phyloP scores from a whole-genome alignment of 176 grass and related monocot genomes.

The Rhynchospora breviuscula region DNA sequence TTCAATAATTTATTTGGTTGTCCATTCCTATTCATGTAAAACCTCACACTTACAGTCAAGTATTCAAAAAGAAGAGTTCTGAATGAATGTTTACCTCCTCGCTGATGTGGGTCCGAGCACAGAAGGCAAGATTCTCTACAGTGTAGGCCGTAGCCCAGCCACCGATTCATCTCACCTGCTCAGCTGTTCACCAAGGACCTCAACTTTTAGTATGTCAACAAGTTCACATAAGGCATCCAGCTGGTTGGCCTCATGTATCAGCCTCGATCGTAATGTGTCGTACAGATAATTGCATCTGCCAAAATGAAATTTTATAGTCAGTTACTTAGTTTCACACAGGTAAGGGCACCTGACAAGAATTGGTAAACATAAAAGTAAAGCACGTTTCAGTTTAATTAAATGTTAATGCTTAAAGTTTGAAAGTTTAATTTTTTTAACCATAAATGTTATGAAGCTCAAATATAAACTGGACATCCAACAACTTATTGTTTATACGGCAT shows the following conservation, averaged over 20 bases:
- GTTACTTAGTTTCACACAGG: not conserved
- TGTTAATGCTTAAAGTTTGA: not conserved
- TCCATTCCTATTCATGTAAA: not conserved
- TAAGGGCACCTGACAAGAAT: not conserved
- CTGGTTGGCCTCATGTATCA: slow-evolving; percentile 94
- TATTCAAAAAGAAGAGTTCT: not conserved
- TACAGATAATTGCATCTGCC: slow-evolving; percentile 88
- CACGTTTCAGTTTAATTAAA: not conserved
- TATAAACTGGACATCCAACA: not conserved
- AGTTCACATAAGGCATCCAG: slow-evolving; percentile 94
- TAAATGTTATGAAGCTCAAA: not conserved
- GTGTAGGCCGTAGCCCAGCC: slow-evolving; percentile 61
- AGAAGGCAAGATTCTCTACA: slow-evolving; percentile 93
- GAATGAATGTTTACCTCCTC: slow-evolving; percentile 24
- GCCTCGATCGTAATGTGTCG: slow-evolving; percentile 84
- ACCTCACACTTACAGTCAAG: not conserved
- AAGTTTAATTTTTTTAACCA: not conserved
- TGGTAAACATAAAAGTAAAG: too few relatives aligned
- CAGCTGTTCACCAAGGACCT: slow-evolving; percentile 82
- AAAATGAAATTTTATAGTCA: not conserved
- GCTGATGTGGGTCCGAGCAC: slow-evolving; percentile 84
- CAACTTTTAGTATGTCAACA: slow-evolving; percentile 88
- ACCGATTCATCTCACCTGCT: slow-evolving; percentile 71
- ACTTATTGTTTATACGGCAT: not conserved
- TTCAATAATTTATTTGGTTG: not conserved